Evolutionary conservation across 75 land plant species (phyloP), one percentile per base, ranked within the genome.

Genomic region (Pseudotsuga menziesii): DNA sequence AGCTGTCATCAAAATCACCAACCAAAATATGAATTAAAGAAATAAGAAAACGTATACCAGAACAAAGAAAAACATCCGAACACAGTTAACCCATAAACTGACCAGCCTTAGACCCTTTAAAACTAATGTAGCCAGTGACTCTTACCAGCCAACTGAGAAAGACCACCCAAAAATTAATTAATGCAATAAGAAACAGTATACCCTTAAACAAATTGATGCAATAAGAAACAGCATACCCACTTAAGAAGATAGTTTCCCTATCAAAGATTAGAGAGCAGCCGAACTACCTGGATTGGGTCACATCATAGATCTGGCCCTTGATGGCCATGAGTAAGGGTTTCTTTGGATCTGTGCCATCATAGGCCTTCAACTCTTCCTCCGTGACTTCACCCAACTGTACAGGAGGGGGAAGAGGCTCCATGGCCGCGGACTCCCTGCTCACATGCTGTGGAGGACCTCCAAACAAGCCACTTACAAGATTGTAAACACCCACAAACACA

Each of bases 271-370:
- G n/a, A 62, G 54, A 27, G 8, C 57, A 20, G 1, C 9, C 9
- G 22, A 57, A 17, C 27, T 44, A 95, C 98, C 97, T 93, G 88
- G 97, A 89, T 76, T 85, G 89, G 16, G 94, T 89, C 36, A 95
- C 98, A 63, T 95, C 98, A 58, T 95, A 95, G 89, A 95, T 91
- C 86, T 95, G 94, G 41, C 88, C 89, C 82, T 91, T 93, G 88
- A 95, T 95, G 36, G 98, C 96, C 96, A 93, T 95, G 61, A 96
- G 90, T 61, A 96, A 77, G 20, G 97, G 97, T 83, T 91, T 93
- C 76, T 82, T 85, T 39, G 86, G 80, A 71, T 96, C 98, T 22
- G 91, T 61, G 6, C 98, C 98, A 69, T 96, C 97, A 55, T 91
- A 96, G 12, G 52, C 78, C 58, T 66, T 85, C 22, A 96, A 80